Evolutionary conservation across 495 filamentous ascomycete species (phyloP).

Genomic region (Neurospora sp.): DNA sequence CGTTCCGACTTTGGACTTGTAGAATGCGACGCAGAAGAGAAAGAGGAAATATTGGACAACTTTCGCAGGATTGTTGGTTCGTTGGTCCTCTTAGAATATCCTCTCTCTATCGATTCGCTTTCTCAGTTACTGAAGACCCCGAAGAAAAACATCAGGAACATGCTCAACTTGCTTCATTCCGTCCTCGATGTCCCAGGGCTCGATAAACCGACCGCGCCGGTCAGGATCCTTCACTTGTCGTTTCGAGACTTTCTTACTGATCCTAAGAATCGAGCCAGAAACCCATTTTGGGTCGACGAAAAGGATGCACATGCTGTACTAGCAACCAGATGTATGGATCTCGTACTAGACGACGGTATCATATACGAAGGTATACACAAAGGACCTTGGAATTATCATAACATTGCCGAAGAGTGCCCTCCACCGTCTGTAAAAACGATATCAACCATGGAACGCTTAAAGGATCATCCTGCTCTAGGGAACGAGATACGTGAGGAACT

Average conservation of each 20-base stretch:
- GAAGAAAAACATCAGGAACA: slow-evolving; percentile 1
- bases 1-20: not conserved
- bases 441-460: too few relatives aligned
- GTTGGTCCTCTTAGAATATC: slow-evolving; percentile 17
- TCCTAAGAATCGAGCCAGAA: not conserved
- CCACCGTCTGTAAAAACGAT: too few relatives aligned
- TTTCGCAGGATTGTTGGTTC: slow-evolving; percentile 17
- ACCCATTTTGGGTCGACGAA: not conserved
- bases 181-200: slow-evolving; percentile 13
- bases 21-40: not conserved
- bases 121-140: slow-evolving; percentile 10
- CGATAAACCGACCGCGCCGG: not conserved
- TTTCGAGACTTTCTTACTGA: not conserved
- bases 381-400: not conserved
- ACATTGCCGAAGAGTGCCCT: not conserved
- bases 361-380: not conserved
- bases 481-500: too few relatives aligned
- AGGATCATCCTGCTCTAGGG: too few relatives aligned
- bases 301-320: not conserved
- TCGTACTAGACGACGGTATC: not conserved
- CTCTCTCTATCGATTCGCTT: slow-evolving; percentile 1
- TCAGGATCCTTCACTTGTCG: not conserved
- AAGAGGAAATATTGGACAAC: not conserved
- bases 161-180: slow-evolving; percentile 21
- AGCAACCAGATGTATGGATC: not conserved